Base-by-base conservation (phyloP, 192 early-diverging fungal genomes). In the Coemansia sp. region DNA sequence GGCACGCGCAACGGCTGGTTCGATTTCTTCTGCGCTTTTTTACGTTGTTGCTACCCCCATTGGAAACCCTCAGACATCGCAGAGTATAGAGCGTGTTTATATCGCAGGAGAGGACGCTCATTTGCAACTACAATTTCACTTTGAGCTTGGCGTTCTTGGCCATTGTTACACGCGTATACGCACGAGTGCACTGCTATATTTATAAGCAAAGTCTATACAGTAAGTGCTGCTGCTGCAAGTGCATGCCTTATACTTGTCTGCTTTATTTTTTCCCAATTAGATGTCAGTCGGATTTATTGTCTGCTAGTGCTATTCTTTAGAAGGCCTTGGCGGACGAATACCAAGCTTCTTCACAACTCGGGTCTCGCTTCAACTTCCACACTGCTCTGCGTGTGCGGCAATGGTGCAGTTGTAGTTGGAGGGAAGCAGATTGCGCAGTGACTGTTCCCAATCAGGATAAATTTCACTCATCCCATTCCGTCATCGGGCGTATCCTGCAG, bases 381-480 rank as follows among this genome's bases (percentile, higher is more conserved):
- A 44, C 38, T 14, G 3, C 38, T 44, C 8, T 3, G 38, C 16
- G 14, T 44, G 38, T 44, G 38, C 14, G 38, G 38, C 38, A 1
- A 44, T 14, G 38, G 38, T 16, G 14, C 9, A 4, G 1, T 44
- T 44, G 38, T 44, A 44, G 38, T 2, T 1, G 16, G 38, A 16
- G 8, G 12, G 8, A 14, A 44, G 38, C 10, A 44, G 38, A 16
- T 16, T 44, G 38, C 38, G 38, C 38, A 56, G 32, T 56, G 55
- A 38, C 55, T 56, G 55, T 32, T 28, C 55, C 55, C 32, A 19
- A 56, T 56, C 55, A 56, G 55, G 55, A 56, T 56, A 56, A 56
- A 56, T 56, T 56, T 22, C 55, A 19, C 28, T 34, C 19, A 27
- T 5, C 25, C 28, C 9, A 31, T 32, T 56, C 25, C 30, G 55